Conservation (phyloP, 805 yeast species). For the Pichia cabralensis region DNA sequence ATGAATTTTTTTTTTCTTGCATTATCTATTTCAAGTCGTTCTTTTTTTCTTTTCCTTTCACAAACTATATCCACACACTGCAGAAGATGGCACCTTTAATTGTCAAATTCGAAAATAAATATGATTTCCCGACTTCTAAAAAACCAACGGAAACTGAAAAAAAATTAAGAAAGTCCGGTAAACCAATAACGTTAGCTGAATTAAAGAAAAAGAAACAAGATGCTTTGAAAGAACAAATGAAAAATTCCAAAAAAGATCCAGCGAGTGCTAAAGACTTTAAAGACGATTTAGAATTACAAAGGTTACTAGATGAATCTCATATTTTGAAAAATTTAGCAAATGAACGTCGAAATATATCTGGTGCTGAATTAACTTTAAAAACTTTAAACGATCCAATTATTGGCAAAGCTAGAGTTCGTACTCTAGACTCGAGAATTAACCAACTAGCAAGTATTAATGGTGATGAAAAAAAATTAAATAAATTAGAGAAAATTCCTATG, state of each 20-base stretch:
- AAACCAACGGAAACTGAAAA: conserved; percentile 32
- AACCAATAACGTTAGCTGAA: conserved; percentile 41
- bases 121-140: conserved; percentile 15
- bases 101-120: conserved; percentile 35
- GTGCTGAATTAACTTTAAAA: conserved; percentile 57
- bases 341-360: conserved; percentile 32
- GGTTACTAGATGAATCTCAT: conserved; percentile 64
- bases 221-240: conserved; percentile 22
- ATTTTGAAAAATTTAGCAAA: conserved; percentile 31
- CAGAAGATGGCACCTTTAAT: conserved; percentile 34
- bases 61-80: too few species aligned
- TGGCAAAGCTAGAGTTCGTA: conserved; percentile 61
- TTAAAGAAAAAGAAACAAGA: conserved; percentile 27
- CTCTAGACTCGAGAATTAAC: conserved; percentile 49
- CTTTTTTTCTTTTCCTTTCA: neutral
- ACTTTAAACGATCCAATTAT: conserved; percentile 55
- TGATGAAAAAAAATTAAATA: conserved; percentile 23
- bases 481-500: conserved; percentile 81
- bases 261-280: conserved; percentile 28
- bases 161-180: conserved; percentile 48
- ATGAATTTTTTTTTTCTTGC: neutral
- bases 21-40: neutral
- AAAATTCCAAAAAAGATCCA: conserved; percentile 13
- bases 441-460: conserved; percentile 39
- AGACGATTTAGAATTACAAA: conserved; percentile 58